Percentiles rank a stretch among this genome's conserved stretches.
phyloP scores from a whole-genome alignment of 2,329 filamentous ascomycete species.

The Trichoderma koningiopsis region DNA sequence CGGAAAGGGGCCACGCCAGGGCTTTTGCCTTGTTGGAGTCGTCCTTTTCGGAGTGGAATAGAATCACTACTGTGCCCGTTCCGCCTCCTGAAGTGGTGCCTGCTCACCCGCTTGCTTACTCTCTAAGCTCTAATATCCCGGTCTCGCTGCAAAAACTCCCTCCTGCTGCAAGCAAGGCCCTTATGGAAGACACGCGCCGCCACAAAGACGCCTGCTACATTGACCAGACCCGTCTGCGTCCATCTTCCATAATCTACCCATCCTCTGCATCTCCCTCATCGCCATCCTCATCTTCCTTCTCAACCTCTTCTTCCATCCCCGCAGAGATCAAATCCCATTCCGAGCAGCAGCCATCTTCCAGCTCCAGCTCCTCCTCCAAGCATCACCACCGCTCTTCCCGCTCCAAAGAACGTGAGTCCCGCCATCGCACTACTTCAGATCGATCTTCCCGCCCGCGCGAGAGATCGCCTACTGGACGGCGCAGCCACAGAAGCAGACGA shows the following conservation, averaged over 20 bases:
- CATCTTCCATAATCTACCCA: neutral
- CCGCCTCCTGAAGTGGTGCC: neutral
- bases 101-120: neutral
- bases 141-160: constrained; percentile 9
- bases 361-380: neutral
- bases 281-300: constrained; percentile 1
- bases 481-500: constrained; percentile 3
- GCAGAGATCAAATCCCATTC: neutral
- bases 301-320: neutral
- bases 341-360: neutral
- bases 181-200: constrained; percentile 20
- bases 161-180: constrained; percentile 12
- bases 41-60: constrained; percentile 16
- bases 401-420: neutral
- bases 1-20: constrained; percentile 57
- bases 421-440: neutral
- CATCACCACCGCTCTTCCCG: constrained; percentile 17
- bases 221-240: constrained; percentile 6
- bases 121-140: neutral
- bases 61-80: neutral
- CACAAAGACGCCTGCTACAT: constrained; percentile 21
- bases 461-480: neutral
- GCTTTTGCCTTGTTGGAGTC: constrained; percentile 57
- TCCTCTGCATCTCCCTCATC: neutral
- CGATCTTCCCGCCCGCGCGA: constrained; percentile 6